Base-by-base conservation (phyloP, 2,329 filamentous ascomycete genomes). In the Periconia digitata region DNA sequence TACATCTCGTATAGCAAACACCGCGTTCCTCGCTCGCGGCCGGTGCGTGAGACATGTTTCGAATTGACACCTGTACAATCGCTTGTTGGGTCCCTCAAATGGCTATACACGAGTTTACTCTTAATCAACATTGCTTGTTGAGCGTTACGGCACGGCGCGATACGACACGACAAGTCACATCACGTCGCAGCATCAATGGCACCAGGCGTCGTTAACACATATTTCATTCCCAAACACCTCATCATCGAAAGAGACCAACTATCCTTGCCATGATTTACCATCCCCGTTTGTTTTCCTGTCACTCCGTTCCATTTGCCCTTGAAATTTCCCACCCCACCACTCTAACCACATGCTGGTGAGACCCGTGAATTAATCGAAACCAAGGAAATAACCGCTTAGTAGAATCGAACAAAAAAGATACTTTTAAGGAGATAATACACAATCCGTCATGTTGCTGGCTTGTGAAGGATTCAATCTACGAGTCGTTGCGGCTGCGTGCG, bases 381-480 rank as follows among this genome's bases (percentile, higher is more conserved):
- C 53, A 57, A 44, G 54, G 50, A 46, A 58, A 42, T 53, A 53
- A 50, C 50, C 59, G 59, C 58, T 62, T 56, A 55, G 53, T 49
- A 56, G 51, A 59, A 53, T 45, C 45, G 42, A 47, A 51, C 16
- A 49, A 55, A 49, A 21, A 49, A 55, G 44, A 42, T 50, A 51
- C 56, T 67, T 69, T 66, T 64, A 53, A 56, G 53, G 59, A 55
- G 57, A 56, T 52, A 50, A 58, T 62, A 56, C 58, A 63, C 54
- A 49, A 50, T 43, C 50, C 51, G 48, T 44, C 53, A 18, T 10
- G 16, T 49, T 32, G 40, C 23, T 16, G 40, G 29, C 47, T 45
- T 48, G 51, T 52, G 7, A 27, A 32, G 36, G 23, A 27, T 52
- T 43, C 65, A 67, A 64, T 67, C 64, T 68, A 52, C 56, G 49